Evolutionary conservation across 2,329 filamentous ascomycete genomes (phyloP), one percentile per base, ranked within the genome.

Genomic region (Sporothrix brasiliensis): DNA sequence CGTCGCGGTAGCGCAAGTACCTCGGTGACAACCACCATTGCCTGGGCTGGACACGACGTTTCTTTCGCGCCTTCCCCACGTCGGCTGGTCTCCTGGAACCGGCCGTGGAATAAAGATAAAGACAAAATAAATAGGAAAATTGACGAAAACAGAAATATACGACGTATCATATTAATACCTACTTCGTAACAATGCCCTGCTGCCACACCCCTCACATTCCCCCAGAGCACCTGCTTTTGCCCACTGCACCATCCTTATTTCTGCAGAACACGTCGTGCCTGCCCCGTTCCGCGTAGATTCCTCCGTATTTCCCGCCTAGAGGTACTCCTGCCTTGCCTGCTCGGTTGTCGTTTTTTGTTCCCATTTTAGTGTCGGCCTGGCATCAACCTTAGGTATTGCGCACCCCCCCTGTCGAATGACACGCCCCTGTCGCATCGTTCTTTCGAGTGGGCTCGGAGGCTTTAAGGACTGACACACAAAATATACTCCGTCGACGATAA

Each of bases 41-140:
- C 52, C 30, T 30, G 21, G 60, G 21, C 60, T 67, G 24, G 53
- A 68, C 52, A 50, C 39, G 39, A 56, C 30, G 52, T 24, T 49
- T 6, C 44, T 50, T 53, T 70, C 50, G 68, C 60, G 52, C 66
- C 68, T 70, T 70, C 68, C 68, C 68, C 68, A 70, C 68, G 61
- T 58, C 58, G 58, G 68, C 39, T 70, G 68, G 52, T 34, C 68
- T 58, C 34, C 68, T 70, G 68, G 68, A 70, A 66, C 60, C 68
- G 52, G 34, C 60, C 60, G 60, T 27, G 49, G 47, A 69, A 54
- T 19, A 54, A 24, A 54, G 30, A 24, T 16, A 60, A 61, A 41
- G 11, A 21, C 16, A 34, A 66, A 52, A 52, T 27, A 27, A 63
- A 47, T 47, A n/a, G 47, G 2, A 54, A 69, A 69, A 53, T 63